These are phyloP conservation scores for Alternaria triticina DNA, from an alignment of 2,329 filamentous ascomycete genomes.

Conservation along the genomic window DNA sequence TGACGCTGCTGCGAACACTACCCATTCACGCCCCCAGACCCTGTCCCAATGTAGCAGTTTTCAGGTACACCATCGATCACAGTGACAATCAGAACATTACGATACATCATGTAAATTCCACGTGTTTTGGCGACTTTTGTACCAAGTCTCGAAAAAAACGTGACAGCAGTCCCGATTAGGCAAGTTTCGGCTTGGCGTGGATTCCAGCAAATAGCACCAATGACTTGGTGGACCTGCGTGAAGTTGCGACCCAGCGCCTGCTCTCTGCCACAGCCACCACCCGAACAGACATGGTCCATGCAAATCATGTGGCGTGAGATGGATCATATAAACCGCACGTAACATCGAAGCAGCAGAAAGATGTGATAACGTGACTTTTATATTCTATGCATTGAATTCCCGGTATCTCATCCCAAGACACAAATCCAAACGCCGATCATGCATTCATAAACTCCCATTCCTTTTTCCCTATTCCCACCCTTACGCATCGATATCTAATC, in stretches of 20 bases:
- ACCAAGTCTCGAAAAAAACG: background rate
- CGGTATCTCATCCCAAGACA: background rate
- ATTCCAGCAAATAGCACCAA: background rate
- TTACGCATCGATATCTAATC: background rate
- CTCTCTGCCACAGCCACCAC: no score
- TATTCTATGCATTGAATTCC: background rate
- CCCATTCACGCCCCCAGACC: no score
- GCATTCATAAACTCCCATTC: slow-evolving; percentile 4
- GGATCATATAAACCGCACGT: background rate
- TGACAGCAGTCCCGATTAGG: background rate
- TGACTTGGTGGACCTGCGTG: background rate
- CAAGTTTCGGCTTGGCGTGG: background rate
- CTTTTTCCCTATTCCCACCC: background rate
- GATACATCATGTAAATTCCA: background rate
- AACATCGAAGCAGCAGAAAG: fast-evolving
- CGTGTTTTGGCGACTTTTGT: background rate
- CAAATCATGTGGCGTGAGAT: background rate
- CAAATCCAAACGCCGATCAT: slow-evolving; percentile 14
- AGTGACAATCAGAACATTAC: background rate
- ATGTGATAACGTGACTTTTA: background rate
- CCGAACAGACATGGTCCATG: no score
- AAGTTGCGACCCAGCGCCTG: background rate
- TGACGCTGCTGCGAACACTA: no score
- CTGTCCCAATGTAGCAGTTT: background rate
- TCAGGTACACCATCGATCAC: fast-evolving